phyloP scores from a whole-genome alignment of 169 alveolate species.

The Eimeria brunetti region DNA sequence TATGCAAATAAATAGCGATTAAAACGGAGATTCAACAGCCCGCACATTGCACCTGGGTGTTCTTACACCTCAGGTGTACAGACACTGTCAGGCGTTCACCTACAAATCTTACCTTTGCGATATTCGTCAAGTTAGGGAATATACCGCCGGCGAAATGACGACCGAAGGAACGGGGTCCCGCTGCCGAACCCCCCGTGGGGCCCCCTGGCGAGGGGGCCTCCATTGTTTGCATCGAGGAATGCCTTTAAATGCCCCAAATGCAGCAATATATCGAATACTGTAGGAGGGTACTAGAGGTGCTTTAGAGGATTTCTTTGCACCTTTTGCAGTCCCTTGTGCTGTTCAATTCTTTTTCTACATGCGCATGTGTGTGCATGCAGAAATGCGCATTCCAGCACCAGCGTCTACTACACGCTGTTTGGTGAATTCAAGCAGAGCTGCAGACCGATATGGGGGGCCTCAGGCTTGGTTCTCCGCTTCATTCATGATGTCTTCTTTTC shows the following conservation, averaged over 20 bases:
- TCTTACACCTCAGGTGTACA: neutral
- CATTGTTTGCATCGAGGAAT: neutral
- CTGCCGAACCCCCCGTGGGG: conserved; percentile 24
- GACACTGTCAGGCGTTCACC: neutral
- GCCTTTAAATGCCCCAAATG: neutral
- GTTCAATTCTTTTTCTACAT: neutral
- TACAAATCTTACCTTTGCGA: neutral
- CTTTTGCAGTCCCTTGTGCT: neutral
- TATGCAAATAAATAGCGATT: neutral
- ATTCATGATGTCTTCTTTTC: neutral
- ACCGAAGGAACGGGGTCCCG: conserved; percentile 5
- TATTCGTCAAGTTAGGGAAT: conserved; percentile 11
- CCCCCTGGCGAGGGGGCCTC: neutral
- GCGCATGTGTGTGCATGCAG: neutral
- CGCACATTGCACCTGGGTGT: neutral
- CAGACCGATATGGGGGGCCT: neutral
- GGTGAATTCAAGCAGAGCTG: neutral
- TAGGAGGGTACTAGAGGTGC: neutral
- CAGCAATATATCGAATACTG: neutral
- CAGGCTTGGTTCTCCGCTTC: neutral
- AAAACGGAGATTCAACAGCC: neutral
- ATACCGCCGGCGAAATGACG: conserved; percentile 46
- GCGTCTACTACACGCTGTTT: neutral
- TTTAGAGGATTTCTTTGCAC: neutral
- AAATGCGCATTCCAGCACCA: neutral